These are phyloP conservation scores for Rostrohypoxylon terebratum DNA, from an alignment of 495 filamentous ascomycete genomes.

Conservation along the genomic window DNA sequence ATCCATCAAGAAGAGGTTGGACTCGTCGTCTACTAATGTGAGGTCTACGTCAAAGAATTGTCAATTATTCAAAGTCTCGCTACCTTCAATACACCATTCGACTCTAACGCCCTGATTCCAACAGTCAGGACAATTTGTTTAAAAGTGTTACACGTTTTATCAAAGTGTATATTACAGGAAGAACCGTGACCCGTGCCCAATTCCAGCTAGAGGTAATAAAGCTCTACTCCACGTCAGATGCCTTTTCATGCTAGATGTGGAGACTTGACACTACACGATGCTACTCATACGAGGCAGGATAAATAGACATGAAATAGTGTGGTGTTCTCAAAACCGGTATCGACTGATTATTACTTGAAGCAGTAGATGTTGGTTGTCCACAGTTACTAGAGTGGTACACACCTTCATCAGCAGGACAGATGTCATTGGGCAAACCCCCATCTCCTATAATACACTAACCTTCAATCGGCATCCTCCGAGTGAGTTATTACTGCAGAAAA, in stretches of 20 bases:
- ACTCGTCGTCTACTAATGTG: no score
- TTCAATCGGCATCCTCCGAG: conserved; percentile 5
- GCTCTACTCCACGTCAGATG: not conserved
- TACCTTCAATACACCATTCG: no score
- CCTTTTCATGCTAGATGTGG: not conserved
- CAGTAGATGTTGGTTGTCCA: conserved; percentile 33
- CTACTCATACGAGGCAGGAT: conserved; percentile 12
- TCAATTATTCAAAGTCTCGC: no score
- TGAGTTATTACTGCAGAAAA: conserved; percentile 4
- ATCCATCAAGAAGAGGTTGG: no score
- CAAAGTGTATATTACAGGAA: not conserved
- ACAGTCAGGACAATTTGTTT: no score
- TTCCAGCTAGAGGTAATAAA: not conserved
- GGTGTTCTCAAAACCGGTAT: not conserved
- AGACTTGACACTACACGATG: conserved; percentile 4
- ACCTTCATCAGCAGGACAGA: conserved; percentile 17
- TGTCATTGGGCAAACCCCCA: conserved; percentile 27
- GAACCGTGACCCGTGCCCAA: conserved; percentile 4
- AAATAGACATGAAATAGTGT: not conserved
- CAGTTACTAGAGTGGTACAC: conserved; percentile 12
- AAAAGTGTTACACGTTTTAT: not conserved
- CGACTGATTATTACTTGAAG: conserved; percentile 14
- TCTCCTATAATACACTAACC: conserved; percentile 1
- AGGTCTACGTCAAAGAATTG: not conserved
- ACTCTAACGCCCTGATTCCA: not conserved